phyloP scores from a whole-genome alignment of 371 early-diverging fungal genomes.

The Cokeromyces recurvatus region DNA sequence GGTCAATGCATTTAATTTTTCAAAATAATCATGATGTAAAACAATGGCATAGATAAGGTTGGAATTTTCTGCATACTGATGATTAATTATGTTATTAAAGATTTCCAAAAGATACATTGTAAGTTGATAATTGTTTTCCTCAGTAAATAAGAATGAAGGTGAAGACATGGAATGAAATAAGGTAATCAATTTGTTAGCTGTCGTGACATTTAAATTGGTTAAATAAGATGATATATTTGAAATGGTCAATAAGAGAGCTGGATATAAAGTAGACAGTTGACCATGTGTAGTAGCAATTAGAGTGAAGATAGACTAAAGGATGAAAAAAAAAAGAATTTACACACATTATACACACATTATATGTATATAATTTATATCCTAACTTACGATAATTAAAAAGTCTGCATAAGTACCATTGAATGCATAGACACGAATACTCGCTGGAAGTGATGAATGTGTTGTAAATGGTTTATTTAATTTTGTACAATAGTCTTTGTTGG shows the following conservation, averaged over 20 bases:
- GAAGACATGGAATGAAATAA: constrained; percentile 75
- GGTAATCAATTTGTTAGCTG: constrained; percentile 68
- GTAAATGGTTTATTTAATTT: constrained; percentile 76
- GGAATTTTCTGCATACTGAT: constrained; percentile 72
- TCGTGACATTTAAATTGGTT: constrained; percentile 65
- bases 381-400: constrained; percentile 72
- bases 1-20: constrained; percentile 57
- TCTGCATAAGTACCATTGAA: constrained; percentile 82
- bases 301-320: constrained; percentile 68
- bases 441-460: constrained; percentile 58
- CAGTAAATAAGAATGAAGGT: constrained; percentile 75
- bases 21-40: constrained; percentile 61
- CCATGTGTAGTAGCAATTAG: constrained; percentile 75
- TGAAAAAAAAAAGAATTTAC: too few species aligned
- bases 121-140: constrained; percentile 69
- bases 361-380: too few species aligned
- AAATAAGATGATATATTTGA: constrained; percentile 79
- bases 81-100: constrained; percentile 78
- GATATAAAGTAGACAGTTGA: constrained; percentile 64
- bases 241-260: constrained; percentile 70
- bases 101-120: constrained; percentile 71
- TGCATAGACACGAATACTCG: constrained; percentile 62
- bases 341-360: too few species aligned
- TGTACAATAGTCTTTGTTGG: constrained; percentile 70
- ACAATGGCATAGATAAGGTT: constrained; percentile 77